A percentile compares a stretch with the other conserved stretches of the same genome.
These are phyloP conservation scores for Podaxis sp. DNA, from an alignment of 768 basidiomycete species.

Conservation along the genomic window DNA sequence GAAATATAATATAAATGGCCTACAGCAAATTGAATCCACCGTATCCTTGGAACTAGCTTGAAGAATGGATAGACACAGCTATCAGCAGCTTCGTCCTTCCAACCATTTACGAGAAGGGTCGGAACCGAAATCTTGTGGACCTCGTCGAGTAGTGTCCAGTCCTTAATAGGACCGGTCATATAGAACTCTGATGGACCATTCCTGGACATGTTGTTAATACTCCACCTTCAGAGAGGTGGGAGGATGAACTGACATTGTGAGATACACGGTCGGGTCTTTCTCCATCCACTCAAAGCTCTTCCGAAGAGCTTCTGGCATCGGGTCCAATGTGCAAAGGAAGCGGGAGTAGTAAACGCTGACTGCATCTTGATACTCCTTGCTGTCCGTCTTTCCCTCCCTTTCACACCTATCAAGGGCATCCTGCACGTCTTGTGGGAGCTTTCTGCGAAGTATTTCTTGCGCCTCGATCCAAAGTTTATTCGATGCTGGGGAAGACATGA, in stretches of 20 bases:
- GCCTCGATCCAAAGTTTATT: constrained; percentile 34
- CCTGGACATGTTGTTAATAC: constrained; percentile 18
- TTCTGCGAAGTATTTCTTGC: constrained; percentile 12
- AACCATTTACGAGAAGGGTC: constrained; percentile 38
- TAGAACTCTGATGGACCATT: constrained; percentile 36
- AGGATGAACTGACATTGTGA: constrained; percentile 35
- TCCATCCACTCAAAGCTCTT: constrained; percentile 28
- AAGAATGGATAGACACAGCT: constrained; percentile 31
- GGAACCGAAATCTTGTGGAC: constrained; percentile 36
- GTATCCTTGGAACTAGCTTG: constrained; percentile 32
- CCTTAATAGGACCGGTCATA: constrained; percentile 34
- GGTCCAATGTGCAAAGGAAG: constrained; percentile 40
- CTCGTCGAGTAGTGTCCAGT: constrained; percentile 41
- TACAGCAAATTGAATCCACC: constrained; percentile 39
- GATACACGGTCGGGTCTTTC: constrained; percentile 43
- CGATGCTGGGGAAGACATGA: constrained; percentile 41
- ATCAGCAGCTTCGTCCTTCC: constrained; percentile 37
- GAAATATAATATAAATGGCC: not conserved
- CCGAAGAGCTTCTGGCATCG: constrained; percentile 36
- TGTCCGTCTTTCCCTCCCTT: constrained; percentile 34
- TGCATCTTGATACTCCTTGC: constrained; percentile 40
- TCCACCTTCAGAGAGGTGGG: not conserved
- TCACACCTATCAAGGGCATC: constrained; percentile 41
- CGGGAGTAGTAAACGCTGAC: constrained; percentile 35
- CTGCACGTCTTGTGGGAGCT: constrained; percentile 36